Evolutionary conservation across 495 filamentous ascomycete genomes (phyloP), one percentile per base, ranked within the genome.

Genomic region (Neurospora sp.): DNA sequence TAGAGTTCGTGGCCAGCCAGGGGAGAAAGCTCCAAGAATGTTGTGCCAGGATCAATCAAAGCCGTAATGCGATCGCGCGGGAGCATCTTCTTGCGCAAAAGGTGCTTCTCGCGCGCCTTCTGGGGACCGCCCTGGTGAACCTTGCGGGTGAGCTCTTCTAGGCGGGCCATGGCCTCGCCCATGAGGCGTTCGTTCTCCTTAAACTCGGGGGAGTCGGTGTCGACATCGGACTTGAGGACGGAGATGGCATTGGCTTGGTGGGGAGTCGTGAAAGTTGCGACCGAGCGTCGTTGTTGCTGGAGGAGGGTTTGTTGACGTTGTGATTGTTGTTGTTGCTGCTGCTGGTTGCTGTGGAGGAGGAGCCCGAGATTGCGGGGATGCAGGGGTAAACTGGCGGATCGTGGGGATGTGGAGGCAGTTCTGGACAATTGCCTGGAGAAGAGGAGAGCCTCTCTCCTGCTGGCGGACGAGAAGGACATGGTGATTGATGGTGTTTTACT

Each of bases 81-180:
- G 18, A 99, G 86, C 96, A 99, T 98, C 86, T 98, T 98, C 70
- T 93, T 92, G 48, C 94, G 85, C 31, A 87, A 88, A 37, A 96
- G 79, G 80, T 98, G 96, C 82, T 98, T 99, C 71, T 97, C 89
- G 70, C 92, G 86, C 5, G 96, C 93, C 78, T 97, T 97, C 74
- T 89, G 85, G 0, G 93, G 81, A 0, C 96, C 96, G 37, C 96
- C 96, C 74, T 88, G 83, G 35, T 91, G 87, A 61, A 93, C 91
- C 73, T 85, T 88, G 27, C 81, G 80, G 65, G 97, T 94, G 70
- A 98, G 85, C 61, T 81, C 83, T 72, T 88, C 86, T 78, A 98
- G 85, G 1, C 83, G 84, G 46, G 85, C 80, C 73, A 91, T 88
- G 42, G 94, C 86, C 75, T 92, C 88, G 69, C 85, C 84, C 93